Conservation (phyloP, 2,329 filamentous ascomycete species). For the Hypoxylon sp. region DNA sequence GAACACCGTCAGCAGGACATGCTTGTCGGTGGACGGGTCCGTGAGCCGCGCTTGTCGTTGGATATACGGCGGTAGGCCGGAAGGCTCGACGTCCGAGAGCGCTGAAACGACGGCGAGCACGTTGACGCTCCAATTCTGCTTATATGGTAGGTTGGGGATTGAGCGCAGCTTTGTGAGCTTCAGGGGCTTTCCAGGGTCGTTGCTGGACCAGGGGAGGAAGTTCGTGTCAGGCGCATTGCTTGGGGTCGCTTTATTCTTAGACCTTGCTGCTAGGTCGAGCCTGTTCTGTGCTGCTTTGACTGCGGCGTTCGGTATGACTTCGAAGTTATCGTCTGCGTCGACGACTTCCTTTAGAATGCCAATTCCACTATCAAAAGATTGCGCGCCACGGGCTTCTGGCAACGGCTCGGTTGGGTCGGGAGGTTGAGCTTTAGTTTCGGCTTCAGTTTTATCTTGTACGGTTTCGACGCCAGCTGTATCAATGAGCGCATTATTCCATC, state of each 20-base stretch:
- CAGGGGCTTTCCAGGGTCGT: slow-evolving; percentile 59
- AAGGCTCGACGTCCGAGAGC: slow-evolving; percentile 63
- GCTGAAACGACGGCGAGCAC: slow-evolving; percentile 64
- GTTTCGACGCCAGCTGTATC: slow-evolving; percentile 42
- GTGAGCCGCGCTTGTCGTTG: slow-evolving; percentile 66
- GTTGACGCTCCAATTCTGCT: slow-evolving; percentile 70
- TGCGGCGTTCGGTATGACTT: slow-evolving; percentile 53
- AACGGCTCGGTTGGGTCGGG: neutral
- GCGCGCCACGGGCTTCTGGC: neutral
- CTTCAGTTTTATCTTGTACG: slow-evolving; percentile 1
- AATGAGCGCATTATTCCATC: slow-evolving; percentile 62
- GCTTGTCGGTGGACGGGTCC: slow-evolving; percentile 66
- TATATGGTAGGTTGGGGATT: slow-evolving; percentile 67
- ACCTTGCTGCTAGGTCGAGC: slow-evolving; percentile 30
- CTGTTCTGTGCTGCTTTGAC: slow-evolving; percentile 42
- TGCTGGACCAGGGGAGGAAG: slow-evolving; percentile 56
- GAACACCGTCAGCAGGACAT: slow-evolving; percentile 67
- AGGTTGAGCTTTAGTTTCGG: neutral
- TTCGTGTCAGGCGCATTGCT: slow-evolving; percentile 30
- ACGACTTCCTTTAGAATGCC: slow-evolving; percentile 29
- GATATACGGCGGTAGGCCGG: slow-evolving; percentile 62
- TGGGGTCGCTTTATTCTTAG: slow-evolving; percentile 20
- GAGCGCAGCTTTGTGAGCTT: slow-evolving; percentile 65
- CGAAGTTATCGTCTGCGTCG: slow-evolving; percentile 57
- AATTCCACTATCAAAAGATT: slow-evolving; percentile 21